phyloP scores from a whole-genome alignment of 2,329 filamentous ascomycete genomes.

The Diaporthe sp. region DNA sequence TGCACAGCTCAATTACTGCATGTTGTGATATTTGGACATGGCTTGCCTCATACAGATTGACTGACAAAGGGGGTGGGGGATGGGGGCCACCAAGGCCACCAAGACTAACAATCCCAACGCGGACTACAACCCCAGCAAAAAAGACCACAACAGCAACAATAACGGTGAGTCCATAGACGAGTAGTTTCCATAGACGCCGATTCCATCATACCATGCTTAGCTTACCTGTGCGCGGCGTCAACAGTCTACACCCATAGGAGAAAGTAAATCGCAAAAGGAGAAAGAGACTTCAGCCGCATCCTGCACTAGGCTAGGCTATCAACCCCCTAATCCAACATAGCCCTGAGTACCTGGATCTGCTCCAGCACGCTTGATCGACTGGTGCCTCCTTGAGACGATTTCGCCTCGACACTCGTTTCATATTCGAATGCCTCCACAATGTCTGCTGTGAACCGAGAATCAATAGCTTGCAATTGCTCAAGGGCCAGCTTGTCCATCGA shows the following conservation, averaged over 20 bases:
- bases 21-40: too few species aligned
- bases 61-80: too few species aligned
- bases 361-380: slow-evolving; percentile 73
- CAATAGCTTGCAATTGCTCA: slow-evolving; percentile 76
- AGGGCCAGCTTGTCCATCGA: slow-evolving; percentile 79
- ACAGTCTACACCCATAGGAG: slow-evolving; percentile 20
- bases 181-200: slow-evolving; percentile 24
- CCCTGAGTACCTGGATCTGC: slow-evolving; percentile 66
- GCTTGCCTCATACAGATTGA: too few species aligned
- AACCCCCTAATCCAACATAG: slow-evolving; percentile 49
- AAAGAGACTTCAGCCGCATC: slow-evolving; percentile 19
- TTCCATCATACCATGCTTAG: slow-evolving; percentile 23
- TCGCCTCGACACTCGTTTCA: slow-evolving; percentile 79
- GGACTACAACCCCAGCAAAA: neutral
- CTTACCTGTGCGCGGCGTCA: slow-evolving; percentile 17
- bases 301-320: slow-evolving; percentile 41
- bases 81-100: too few species aligned
- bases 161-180: slow-evolving; percentile 19
- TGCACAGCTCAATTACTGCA: too few species aligned
- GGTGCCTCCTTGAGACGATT: slow-evolving; percentile 78
- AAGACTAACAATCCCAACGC: too few species aligned
- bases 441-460: slow-evolving; percentile 76
- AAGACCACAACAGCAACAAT: slow-evolving; percentile 23
- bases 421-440: slow-evolving; percentile 77
- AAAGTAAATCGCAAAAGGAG: slow-evolving; percentile 13